These are phyloP conservation scores for Pseudomonodictys pantanalensis DNA, from an alignment of 495 filamentous ascomycete species.

Conservation along the genomic window DNA sequence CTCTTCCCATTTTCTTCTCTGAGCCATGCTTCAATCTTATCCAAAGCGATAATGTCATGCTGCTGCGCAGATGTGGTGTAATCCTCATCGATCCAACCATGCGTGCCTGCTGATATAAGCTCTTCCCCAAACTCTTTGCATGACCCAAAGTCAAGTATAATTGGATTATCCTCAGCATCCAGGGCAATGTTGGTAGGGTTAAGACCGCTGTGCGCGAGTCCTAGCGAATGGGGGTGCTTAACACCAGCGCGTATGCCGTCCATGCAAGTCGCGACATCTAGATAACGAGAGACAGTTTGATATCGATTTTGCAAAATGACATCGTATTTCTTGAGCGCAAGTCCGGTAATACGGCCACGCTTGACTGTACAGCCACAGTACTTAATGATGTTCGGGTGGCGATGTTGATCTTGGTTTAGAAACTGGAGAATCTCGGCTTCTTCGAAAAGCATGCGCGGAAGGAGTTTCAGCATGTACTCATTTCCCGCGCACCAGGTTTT, in stretches of 20 bases:
- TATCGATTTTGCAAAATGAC: constrained; percentile 19
- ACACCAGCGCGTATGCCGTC: constrained; percentile 18
- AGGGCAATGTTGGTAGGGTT: constrained; percentile 17
- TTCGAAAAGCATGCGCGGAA: constrained; percentile 6
- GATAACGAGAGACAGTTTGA: constrained; percentile 7
- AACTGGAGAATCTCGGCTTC: constrained; percentile 16
- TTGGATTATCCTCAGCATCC: constrained; percentile 3
- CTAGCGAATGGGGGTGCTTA: constrained; percentile 19
- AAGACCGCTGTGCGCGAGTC: constrained; percentile 26
- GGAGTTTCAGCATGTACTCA: neutral
- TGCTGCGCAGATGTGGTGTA: constrained; percentile 6
- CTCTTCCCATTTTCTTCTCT: neutral
- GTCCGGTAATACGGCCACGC: constrained; percentile 10
- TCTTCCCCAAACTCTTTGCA: constrained; percentile 16
- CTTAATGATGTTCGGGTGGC: constrained; percentile 11
- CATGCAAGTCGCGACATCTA: constrained; percentile 16
- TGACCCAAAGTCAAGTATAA: constrained; percentile 20
- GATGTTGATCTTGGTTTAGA: constrained; percentile 10
- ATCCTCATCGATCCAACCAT: constrained; percentile 16
- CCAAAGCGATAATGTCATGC: constrained; percentile 11
- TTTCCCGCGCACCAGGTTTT: neutral
- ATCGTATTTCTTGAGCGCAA: constrained; percentile 17
- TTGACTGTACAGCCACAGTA: constrained; percentile 6
- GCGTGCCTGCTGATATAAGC: constrained; percentile 21
- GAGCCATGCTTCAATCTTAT: constrained; percentile 16